Base-by-base conservation (phyloP, 2,329 filamentous ascomycete genomes). In the Trichoderma hamatum region DNA sequence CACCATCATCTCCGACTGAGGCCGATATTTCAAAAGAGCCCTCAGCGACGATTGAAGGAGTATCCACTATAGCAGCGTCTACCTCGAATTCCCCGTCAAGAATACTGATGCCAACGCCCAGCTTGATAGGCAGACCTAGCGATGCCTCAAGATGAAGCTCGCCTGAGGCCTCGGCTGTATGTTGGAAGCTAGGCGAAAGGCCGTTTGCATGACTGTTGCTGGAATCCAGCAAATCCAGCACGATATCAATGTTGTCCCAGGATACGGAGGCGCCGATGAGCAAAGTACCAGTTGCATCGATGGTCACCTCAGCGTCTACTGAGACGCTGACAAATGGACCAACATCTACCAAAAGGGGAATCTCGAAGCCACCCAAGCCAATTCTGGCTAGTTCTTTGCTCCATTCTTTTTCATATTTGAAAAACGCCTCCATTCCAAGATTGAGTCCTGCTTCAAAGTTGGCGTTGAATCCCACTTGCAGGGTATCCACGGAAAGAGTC, bases 381-480 rank as follows among this genome's bases (percentile, higher is more conserved):
- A 43, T 3, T 43, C 39, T 19, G 39, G 39, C 39, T 19, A 43
- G 39, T n/a, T 43, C 39, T 9, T 43, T 43, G 16, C 7, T n/a
- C 39, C 39, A 43, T 10, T n/a, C 7, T n/a, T 70, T 70, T 10
- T 70, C 62, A 30, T 60, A 60, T 39, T 36, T 60, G 28, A 60
- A 26, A 24, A 28, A 60, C 16, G 56, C 56, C 56, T 60, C 34
- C 46, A 64, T 56, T 19, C 67, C 67, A 36, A 69, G 21, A n/a
- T 69, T 63, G 46, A 69, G 24, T n/a, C 67, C 67, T 30, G 67
- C 67, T 21, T 64, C 30, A 24, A 69, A 64, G 26, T 69, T 60
- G 16, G 67, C 67, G 26, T 56, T 64, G 46, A 69, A 43, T 24
- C 67, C 67, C n/a, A 51, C 59, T 39, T 64, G 19, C 14, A 56